A percentile compares a stretch with the other conserved stretches of the same genome.
Conservation (phyloP, 345 rosid species). For the Citrus maxima region DNA sequence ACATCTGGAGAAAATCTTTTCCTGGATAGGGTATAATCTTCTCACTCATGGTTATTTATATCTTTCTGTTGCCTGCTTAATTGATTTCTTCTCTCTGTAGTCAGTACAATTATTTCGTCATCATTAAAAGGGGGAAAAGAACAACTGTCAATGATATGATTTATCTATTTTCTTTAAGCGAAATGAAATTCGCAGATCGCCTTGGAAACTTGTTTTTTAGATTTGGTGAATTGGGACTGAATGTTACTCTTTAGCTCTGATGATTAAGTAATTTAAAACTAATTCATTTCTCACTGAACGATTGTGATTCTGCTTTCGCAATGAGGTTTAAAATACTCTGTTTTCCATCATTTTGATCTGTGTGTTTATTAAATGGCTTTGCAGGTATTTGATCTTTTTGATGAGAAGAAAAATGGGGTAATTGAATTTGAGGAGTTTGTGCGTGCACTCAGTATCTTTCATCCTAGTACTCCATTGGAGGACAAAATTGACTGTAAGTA, state of each 20-base stretch:
- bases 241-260: background rate
- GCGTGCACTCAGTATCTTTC: slow-evolving; percentile 27
- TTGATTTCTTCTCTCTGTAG: background rate
- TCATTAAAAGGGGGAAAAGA: background rate
- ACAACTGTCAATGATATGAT: background rate
- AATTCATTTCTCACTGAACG: background rate
- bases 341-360: background rate
- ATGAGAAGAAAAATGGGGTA: slow-evolving; percentile 34
- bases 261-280: background rate
- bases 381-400: slow-evolving; percentile 37
- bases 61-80: background rate
- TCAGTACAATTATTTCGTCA: no score
- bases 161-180: background rate
- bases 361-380: background rate
- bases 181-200: background rate
- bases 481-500: slow-evolving; percentile 36
- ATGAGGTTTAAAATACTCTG: background rate
- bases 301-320: background rate
- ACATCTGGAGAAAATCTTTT: slow-evolving; percentile 44
- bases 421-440: slow-evolving; percentile 40
- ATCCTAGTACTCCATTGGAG: slow-evolving; percentile 31
- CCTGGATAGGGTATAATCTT: slow-evolving; percentile 45
- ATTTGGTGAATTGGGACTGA: background rate
- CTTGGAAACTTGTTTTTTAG: background rate
- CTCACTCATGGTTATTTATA: background rate